These are phyloP conservation scores for Adansonia grandidieri DNA, from an alignment of 441 rosid species.

Conservation along the genomic window DNA sequence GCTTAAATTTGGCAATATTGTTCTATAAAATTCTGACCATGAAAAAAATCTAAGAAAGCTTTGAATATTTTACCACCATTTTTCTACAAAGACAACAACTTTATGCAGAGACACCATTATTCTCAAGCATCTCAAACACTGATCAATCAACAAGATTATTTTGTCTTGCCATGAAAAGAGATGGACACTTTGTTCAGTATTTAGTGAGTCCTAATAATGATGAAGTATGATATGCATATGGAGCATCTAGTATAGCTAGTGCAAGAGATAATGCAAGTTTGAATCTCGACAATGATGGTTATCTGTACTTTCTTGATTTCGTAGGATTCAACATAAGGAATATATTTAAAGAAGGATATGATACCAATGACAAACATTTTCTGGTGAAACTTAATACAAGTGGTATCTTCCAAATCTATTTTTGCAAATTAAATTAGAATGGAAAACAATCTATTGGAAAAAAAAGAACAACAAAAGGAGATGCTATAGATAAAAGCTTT, in stretches of 20 bases:
- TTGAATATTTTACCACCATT: not conserved
- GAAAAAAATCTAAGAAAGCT: not conserved
- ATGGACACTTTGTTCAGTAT: slow-evolving; percentile 43
- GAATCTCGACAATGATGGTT: slow-evolving; percentile 30
- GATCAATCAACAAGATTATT: slow-evolving; percentile 30
- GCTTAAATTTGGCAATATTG: slow-evolving; percentile 1
- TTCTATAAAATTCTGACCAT: not conserved
- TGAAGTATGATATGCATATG: slow-evolving; percentile 21
- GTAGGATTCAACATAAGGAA: not conserved
- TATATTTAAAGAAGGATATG: not conserved
- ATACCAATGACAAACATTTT: not conserved
- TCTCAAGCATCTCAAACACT: not conserved
- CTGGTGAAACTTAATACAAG: not conserved
- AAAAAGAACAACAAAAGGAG: too few relatives aligned
- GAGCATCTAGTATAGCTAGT: slow-evolving; percentile 16
- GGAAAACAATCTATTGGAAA: not conserved
- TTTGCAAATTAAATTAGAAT: not conserved
- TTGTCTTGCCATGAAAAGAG: slow-evolving; percentile 32
- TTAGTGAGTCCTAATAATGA: not conserved
- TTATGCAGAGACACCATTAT: not conserved
- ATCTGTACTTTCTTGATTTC: not conserved
- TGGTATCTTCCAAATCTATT: slow-evolving; percentile 4
- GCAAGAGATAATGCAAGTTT: slow-evolving; percentile 18
- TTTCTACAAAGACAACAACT: not conserved
- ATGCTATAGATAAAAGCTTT: too few relatives aligned